Conservation (phyloP, 148 eudicot species). For the Arctostaphylos glauca region DNA sequence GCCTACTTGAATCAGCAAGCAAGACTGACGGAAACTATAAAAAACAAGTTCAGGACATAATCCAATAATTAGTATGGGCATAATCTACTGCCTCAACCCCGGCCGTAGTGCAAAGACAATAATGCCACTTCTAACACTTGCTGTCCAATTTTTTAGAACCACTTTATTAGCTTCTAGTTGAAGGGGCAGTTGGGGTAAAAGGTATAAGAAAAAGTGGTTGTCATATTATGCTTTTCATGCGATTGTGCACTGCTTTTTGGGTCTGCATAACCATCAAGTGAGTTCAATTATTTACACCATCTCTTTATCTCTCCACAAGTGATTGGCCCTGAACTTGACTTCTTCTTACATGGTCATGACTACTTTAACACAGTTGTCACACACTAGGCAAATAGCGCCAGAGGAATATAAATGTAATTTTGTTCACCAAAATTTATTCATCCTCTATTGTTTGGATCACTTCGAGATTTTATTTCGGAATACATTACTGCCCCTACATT, state of each 20-base stretch:
- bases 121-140: too few species aligned
- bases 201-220: background rate
- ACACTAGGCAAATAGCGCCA: background rate
- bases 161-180: background rate
- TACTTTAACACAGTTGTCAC: background rate
- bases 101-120: too few species aligned
- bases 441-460: too few species aligned
- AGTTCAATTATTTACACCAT: background rate
- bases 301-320: background rate
- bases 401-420: background rate
- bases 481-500: too few species aligned
- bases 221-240: background rate
- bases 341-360: background rate
- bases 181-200: background rate
- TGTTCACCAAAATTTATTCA: background rate
- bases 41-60: background rate
- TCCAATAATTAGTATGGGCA: too few species aligned
- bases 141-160: background rate
- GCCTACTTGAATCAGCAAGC: background rate
- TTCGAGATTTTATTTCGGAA: too few species aligned
- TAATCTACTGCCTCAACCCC: too few species aligned
- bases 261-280: background rate
- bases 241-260: conserved; percentile 3
- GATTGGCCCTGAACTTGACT: background rate
- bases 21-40: background rate